A percentile compares a stretch with the other conserved stretches of the same genome.
These are phyloP conservation scores for Xylaria telfairii DNA, from an alignment of 495 filamentous ascomycete species.

Conservation along the genomic window DNA sequence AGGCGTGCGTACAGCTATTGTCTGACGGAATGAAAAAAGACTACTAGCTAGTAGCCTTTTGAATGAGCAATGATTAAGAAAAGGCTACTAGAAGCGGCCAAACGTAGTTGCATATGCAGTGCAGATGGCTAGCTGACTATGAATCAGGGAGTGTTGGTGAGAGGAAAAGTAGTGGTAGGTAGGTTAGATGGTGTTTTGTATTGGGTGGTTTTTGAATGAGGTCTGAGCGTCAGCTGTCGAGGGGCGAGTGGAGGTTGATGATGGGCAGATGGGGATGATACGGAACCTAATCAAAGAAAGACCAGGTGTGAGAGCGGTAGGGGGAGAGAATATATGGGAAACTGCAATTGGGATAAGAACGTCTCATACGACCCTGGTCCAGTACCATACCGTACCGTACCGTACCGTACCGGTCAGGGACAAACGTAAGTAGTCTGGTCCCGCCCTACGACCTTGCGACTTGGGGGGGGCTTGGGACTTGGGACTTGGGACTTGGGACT, in stretches of 20 bases:
- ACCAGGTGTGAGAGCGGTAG: conserved; percentile 5
- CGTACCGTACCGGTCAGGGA: conserved; percentile 7
- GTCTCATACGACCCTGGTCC: conserved; percentile 9
- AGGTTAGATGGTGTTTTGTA: conserved; percentile 12
- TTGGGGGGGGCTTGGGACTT: not conserved
- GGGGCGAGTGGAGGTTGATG: conserved; percentile 1
- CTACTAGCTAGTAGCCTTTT: conserved; percentile 25
- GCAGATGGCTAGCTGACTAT: conserved; percentile 8
- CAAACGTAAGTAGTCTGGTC: conserved; percentile 2
- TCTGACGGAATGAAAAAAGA: conserved; percentile 18
- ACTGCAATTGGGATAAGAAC: conserved; percentile 19
- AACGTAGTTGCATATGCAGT: conserved; percentile 17
- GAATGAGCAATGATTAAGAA: conserved; percentile 16
- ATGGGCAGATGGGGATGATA: conserved; percentile 4
- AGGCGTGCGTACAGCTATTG: conserved; percentile 21
- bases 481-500: not conserved
- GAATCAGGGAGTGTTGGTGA: not conserved
- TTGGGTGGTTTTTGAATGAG: not conserved
- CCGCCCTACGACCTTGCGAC: not conserved
- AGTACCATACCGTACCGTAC: no score
- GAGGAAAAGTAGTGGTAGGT: not conserved
- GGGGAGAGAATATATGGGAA: conserved; percentile 10
- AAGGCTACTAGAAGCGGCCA: conserved; percentile 20
- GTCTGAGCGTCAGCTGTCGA: conserved; percentile 8
- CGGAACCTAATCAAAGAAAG: conserved; percentile 13